Evolutionary conservation across 2,329 filamentous ascomycete genomes (phyloP).

Genomic region (Mycosphaerella arachidis): DNA sequence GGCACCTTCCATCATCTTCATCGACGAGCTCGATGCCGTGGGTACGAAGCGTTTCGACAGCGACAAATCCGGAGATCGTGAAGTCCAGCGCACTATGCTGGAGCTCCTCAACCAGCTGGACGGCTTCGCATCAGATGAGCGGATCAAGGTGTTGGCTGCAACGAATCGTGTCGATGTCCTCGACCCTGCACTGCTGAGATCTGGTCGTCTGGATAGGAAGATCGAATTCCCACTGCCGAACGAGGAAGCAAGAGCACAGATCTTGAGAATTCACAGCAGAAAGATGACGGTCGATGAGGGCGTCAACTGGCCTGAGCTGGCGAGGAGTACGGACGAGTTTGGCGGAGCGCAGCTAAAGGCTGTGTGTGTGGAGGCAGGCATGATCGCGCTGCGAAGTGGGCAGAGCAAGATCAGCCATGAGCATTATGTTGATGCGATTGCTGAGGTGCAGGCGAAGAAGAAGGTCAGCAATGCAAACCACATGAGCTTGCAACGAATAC

Average conservation of each 20-base stretch:
- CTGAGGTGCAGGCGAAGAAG: conserved; percentile 93
- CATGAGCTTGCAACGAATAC: neutral
- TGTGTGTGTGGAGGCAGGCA: conserved; percentile 96
- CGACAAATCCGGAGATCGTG: conserved; percentile 94
- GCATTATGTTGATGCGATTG: conserved; percentile 97
- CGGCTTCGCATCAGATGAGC: conserved; percentile 89
- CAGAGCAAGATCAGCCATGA: conserved; percentile 97
- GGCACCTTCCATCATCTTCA: conserved; percentile 98
- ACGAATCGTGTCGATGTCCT: conserved; percentile 97
- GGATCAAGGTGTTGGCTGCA: conserved; percentile 98
- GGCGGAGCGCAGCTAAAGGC: conserved; percentile 97
- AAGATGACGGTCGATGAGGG: conserved; percentile 95
- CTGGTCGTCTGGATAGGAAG: conserved; percentile 95
- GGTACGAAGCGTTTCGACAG: conserved; percentile 98
- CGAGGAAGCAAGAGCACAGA: conserved; percentile 94
- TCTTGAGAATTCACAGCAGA: conserved; percentile 91
- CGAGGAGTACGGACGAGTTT: conserved; percentile 96
- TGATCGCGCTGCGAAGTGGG: conserved; percentile 93
- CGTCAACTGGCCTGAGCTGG: conserved; percentile 94
- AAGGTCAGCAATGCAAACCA: conserved; percentile 52
- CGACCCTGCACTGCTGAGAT: conserved; percentile 87
- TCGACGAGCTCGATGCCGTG: conserved; percentile 96
- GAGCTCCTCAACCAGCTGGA: conserved; percentile 98
- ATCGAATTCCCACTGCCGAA: conserved; percentile 98
- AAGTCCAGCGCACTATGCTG: conserved; percentile 98